A percentile compares a stretch with the other conserved stretches of the same genome.
phyloP scores from a whole-genome alignment of 768 basidiomycete species.

The Russula lepida region DNA sequence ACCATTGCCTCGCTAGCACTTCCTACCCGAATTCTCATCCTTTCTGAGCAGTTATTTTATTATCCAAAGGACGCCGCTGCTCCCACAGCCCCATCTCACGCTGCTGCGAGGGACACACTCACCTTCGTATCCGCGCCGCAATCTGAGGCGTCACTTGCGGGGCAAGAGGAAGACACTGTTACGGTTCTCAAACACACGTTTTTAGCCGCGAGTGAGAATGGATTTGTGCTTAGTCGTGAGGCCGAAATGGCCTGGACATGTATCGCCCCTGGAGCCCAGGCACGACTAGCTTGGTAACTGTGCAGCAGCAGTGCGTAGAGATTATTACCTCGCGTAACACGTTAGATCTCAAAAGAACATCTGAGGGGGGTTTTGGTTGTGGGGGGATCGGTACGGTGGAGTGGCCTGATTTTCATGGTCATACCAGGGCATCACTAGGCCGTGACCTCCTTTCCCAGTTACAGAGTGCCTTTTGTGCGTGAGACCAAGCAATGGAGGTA shows the following conservation, averaged over 20 bases:
- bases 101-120: background rate
- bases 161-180: conserved; percentile 5
- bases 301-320: conserved; percentile 21
- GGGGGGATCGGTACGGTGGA: background rate
- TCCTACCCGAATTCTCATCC: background rate
- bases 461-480: no score
- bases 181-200: conserved; percentile 30
- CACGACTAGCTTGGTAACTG: conserved; percentile 24
- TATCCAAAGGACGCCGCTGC: background rate
- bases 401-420: no score
- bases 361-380: background rate
- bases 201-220: conserved; percentile 47
- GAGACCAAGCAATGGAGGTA: no score
- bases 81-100: no score
- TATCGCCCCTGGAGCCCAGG: conserved; percentile 32
- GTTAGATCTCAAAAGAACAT: background rate
- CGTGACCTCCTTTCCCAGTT: no score
- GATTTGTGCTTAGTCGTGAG: conserved; percentile 34
- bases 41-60: conserved; percentile 2
- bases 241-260: conserved; percentile 36
- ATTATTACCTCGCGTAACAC: no score
- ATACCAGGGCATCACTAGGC: no score
- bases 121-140: background rate
- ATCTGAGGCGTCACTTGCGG: background rate
- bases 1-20: background rate